Evolutionary conservation across 345 rosid genomes (phyloP).

Genomic region (Ricinus communis): DNA sequence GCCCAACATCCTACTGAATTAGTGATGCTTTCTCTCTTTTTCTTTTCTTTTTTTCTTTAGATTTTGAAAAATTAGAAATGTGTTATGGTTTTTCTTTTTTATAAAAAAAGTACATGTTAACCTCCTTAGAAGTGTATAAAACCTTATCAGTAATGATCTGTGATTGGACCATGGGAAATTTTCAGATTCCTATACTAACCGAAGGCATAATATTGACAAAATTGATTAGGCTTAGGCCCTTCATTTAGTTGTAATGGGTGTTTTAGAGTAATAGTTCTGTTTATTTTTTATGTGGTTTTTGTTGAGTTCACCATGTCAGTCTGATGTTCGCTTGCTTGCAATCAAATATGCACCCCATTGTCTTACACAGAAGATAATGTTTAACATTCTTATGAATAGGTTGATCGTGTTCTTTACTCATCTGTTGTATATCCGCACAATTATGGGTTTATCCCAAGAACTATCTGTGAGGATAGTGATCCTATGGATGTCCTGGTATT

Average conservation of each 20-base stretch:
- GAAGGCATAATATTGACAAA: not conserved
- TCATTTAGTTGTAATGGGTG: not conserved
- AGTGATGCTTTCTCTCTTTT: not conserved
- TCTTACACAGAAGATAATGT: not conserved
- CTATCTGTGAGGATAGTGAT: slow-evolving; percentile 95
- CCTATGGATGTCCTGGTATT: slow-evolving; percentile 94
- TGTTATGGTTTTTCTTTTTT: too few species aligned
- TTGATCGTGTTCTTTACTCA: slow-evolving; percentile 93
- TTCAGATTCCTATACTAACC: not conserved
- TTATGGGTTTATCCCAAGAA: slow-evolving; percentile 96
- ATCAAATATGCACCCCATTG: not conserved
- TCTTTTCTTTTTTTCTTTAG: not conserved
- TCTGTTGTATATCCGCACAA: slow-evolving; percentile 99
- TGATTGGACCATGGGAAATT: not conserved
- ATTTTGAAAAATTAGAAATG: too few species aligned
- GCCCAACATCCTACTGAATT: too few species aligned
- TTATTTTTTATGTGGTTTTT: not conserved
- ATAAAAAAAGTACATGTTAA: not conserved
- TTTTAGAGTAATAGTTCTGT: not conserved
- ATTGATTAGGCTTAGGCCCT: not conserved
- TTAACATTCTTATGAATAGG: slow-evolving; percentile 46
- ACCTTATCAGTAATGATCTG: not conserved
- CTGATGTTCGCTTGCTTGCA: not conserved
- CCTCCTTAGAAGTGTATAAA: not conserved
- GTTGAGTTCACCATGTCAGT: not conserved